These are phyloP conservation scores for Chalciporus chontae DNA, from an alignment of 768 basidiomycete genomes.

Conservation along the genomic window DNA sequence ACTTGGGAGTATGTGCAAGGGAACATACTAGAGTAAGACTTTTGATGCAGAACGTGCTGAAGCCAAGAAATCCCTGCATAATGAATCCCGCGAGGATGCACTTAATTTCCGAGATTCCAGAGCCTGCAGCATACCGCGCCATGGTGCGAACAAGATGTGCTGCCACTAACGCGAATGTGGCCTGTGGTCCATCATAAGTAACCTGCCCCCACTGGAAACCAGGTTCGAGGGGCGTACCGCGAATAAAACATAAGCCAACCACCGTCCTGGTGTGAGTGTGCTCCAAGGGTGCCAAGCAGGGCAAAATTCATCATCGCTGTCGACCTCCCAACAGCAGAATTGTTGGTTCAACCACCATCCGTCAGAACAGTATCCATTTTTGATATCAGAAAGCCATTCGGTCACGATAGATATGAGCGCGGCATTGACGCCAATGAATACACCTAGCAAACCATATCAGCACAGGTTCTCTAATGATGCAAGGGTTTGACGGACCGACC, in stretches of 20 bases:
- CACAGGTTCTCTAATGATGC: neutral
- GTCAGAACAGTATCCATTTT: slow-evolving; percentile 94
- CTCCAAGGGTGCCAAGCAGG: slow-evolving; percentile 94
- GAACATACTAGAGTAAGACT: slow-evolving; percentile 81
- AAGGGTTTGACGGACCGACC: slow-evolving; percentile 62
- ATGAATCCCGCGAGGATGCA: slow-evolving; percentile 96
- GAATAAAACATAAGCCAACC: slow-evolving; percentile 84
- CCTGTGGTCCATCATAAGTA: slow-evolving; percentile 41
- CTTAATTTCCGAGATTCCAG: slow-evolving; percentile 98
- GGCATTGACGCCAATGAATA: slow-evolving; percentile 90
- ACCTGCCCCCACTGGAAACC: neutral
- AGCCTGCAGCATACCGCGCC: slow-evolving; percentile 95
- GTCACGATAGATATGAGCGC: slow-evolving; percentile 93
- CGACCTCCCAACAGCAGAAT: slow-evolving; percentile 98
- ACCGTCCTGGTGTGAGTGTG: slow-evolving; percentile 61
- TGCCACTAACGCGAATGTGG: slow-evolving; percentile 77
- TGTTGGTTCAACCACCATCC: slow-evolving; percentile 99
- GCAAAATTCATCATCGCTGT: slow-evolving; percentile 77
- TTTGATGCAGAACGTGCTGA: slow-evolving; percentile 90
- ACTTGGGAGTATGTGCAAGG: neutral
- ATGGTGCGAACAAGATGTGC: slow-evolving; percentile 85
- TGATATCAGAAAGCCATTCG: slow-evolving; percentile 96
- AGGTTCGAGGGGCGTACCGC: slow-evolving; percentile 57
- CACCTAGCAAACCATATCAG: slow-evolving; percentile 46
- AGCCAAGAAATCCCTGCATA: slow-evolving; percentile 92